Percentiles rank a stretch among this genome's conserved stretches.
These are phyloP conservation scores for Globisporangium cederbergense DNA, from an alignment of 352 stramenopile genomes.

Conservation along the genomic window DNA sequence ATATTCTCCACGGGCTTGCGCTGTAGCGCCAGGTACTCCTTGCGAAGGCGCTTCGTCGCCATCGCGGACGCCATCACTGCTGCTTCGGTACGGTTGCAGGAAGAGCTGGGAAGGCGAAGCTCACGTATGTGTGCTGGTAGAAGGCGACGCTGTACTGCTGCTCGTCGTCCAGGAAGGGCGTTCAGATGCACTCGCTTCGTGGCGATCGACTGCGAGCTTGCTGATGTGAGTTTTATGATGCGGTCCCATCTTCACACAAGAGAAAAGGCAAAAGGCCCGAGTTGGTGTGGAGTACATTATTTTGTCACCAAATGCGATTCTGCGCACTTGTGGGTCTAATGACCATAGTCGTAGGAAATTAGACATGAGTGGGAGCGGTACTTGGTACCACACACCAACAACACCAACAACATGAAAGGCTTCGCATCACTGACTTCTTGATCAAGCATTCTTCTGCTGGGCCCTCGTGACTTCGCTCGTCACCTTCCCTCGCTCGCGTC, in stretches of 20 bases:
- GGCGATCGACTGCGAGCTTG: background rate
- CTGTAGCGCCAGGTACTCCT: slow-evolving; percentile 89
- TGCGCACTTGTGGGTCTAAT: too few species aligned
- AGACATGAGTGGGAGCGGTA: too few species aligned
- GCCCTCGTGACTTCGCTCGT: background rate
- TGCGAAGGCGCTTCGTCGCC: slow-evolving; percentile 89
- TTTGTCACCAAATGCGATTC: too few species aligned
- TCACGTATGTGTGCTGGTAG: background rate
- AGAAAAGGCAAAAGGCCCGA: background rate
- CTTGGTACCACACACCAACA: too few species aligned
- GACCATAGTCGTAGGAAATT: too few species aligned
- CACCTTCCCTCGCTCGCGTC: background rate
- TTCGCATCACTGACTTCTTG: too few species aligned
- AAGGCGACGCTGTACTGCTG: background rate
- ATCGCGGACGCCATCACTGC: slow-evolving; percentile 67
- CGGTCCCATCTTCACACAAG: background rate
- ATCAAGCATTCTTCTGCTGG: too few species aligned
- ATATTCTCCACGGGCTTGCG: slow-evolving; percentile 92
- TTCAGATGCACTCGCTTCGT: background rate
- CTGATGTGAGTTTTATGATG: background rate
- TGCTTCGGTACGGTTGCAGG: background rate
- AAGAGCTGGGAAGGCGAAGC: background rate
- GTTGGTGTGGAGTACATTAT: background rate
- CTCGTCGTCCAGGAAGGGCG: background rate
- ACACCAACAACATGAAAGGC: too few species aligned